Base-by-base conservation (phyloP, 805 yeast genomes). In the Cyberlindnera euphorbiiphila region DNA sequence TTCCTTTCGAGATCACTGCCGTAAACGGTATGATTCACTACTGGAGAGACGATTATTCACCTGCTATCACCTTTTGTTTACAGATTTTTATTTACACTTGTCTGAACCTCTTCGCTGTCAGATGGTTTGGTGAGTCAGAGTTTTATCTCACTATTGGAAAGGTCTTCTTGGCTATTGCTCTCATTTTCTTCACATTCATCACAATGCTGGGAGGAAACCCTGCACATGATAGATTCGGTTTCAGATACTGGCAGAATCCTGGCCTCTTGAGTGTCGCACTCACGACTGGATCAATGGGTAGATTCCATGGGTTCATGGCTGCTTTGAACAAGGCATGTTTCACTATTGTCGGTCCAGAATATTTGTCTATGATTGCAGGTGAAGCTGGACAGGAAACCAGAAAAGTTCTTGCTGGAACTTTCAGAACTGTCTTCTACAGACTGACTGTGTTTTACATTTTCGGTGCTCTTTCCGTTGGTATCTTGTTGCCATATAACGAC, bases 181-280 rank as follows among this genome's bases (percentile, higher is more conserved):
- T 86, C 35, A 69, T 85, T 34, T 56, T 80, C 28, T 85, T 81
- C 61, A 83, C 91, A 5, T 80, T 86, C 49, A 59, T 85, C 36
- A 78, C 86, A 6, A 85, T 85, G 91, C 76, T 82, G 24, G 95
- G 95, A 27, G 96, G 95, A 18, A 85, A 84, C 57, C 94, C 94
- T 2, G 59, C 66, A 32, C 77, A 72, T 42, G 85, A 82, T 47
- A 71, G 66, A 4, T 74, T 69, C 45, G 85, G 85, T 3, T 76
- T 78, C 57, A 56, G 78, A 27, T 69, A 72, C 54, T 78, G 78
- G 74, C 56, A 54, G 24, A 52, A 58, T n/a, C 62, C 72, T 30
- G 76, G 74, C 32, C 75, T 77, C 6, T 74, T 84, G 53, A 78
- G 77, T 20, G 67, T 67, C 45, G 73, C 71, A 51, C 59, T 66